A percentile compares a stretch with the other conserved stretches of the same genome.
phyloP scores from a whole-genome alignment of 1,284 basidiomycete genomes.

The Boletellus sp. region DNA sequence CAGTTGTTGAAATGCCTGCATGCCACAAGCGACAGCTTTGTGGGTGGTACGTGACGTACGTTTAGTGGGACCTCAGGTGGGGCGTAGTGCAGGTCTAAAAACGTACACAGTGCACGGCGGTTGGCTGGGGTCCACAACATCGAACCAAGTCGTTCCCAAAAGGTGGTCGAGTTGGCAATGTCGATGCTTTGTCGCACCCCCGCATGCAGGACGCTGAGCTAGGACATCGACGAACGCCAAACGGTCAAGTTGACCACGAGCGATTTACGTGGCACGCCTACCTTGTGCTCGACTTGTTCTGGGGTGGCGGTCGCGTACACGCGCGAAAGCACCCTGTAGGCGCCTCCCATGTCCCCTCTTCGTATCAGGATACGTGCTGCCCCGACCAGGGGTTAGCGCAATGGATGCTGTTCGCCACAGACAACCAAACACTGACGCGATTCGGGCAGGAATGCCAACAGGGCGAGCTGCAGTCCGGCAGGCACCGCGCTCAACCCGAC shows the following conservation, averaged over 20 bases:
- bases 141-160: conserved; percentile 51
- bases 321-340: conserved; percentile 52
- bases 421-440: conserved; percentile 51
- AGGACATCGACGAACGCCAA: neutral
- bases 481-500: conserved; percentile 72
- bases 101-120: conserved; percentile 67
- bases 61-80: conserved; percentile 1
- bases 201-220: conserved; percentile 58
- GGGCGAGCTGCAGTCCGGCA: conserved; percentile 58
- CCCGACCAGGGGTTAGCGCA: neutral
- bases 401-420: neutral
- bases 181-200: conserved; percentile 63
- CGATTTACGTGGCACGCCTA: conserved; percentile 16
- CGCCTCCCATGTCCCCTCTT: conserved; percentile 47
- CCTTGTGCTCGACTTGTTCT: conserved; percentile 66
- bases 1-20: conserved; percentile 81
- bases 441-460: conserved; percentile 70
- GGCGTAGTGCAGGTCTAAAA: conserved; percentile 1
- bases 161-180: conserved; percentile 59
- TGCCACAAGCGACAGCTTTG: conserved; percentile 69
- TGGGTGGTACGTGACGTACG: neutral
- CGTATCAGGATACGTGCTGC: conserved; percentile 69
- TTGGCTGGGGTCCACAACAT: conserved; percentile 58
- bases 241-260: too few relatives aligned
- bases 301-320: conserved; percentile 66